phyloP scores from a whole-genome alignment of 2,329 filamentous ascomycete genomes.

The Anthostomella pinea region DNA sequence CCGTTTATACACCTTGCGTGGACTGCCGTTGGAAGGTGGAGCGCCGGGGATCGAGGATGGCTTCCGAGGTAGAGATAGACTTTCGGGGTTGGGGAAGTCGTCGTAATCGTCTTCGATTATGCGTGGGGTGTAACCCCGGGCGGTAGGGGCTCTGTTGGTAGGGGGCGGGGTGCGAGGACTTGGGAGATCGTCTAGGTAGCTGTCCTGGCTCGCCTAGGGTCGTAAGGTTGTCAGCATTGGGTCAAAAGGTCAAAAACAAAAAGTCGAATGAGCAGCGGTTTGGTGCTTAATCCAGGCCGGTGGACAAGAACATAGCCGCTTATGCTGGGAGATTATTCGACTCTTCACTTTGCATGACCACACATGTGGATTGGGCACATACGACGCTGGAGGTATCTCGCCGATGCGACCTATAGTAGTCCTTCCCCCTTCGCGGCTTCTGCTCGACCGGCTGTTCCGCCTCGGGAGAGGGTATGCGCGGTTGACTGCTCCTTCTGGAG shows the following conservation, averaged over 20 bases:
- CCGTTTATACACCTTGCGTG: conserved; percentile 10
- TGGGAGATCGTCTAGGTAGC: conserved; percentile 14
- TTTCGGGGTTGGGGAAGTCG: conserved; percentile 4
- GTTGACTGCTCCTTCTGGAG: conserved; percentile 14
- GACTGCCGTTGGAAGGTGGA: conserved; percentile 3
- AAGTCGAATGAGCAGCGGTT: too few species aligned
- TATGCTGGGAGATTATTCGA: too few species aligned
- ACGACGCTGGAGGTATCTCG: conserved; percentile 18
- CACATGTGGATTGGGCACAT: conserved; percentile 4
- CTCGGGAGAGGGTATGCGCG: conserved; percentile 8
- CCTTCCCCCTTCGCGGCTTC: conserved; percentile 7
- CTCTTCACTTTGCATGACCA: background rate
- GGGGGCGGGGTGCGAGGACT: conserved; percentile 10
- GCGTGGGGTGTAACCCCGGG: conserved; percentile 8
- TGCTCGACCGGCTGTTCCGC: conserved; percentile 4
- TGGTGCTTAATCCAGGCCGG: too few species aligned
- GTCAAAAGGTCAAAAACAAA: too few species aligned
- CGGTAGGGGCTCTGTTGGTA: conserved; percentile 2
- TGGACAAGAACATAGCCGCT: too few species aligned
- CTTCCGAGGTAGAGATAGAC: conserved; percentile 7
- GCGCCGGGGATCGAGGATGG: conserved; percentile 8
- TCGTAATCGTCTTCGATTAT: conserved; percentile 8
- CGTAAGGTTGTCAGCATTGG: too few species aligned
- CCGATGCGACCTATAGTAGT: conserved; percentile 8
- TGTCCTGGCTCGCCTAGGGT: conserved; percentile 26